Evolutionary conservation across 78 protist genomes (phyloP).

Genomic region (Goniomonas avonlea): DNA sequence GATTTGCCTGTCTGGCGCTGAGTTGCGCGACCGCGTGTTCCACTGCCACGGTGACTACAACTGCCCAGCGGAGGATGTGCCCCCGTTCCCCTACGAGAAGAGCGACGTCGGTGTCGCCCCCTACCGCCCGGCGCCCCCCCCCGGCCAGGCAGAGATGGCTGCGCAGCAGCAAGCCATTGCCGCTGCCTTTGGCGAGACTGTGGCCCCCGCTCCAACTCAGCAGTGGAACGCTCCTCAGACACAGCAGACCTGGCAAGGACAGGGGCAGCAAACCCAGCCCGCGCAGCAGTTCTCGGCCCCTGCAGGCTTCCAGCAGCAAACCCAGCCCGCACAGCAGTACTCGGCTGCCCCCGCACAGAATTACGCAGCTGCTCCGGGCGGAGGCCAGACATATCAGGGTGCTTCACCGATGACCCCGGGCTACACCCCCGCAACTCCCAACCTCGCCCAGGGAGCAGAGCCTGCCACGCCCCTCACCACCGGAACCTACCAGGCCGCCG

Average conservation of each 20-base stretch:
- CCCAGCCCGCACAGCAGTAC: neutral
- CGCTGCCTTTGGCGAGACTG: neutral
- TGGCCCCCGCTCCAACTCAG: neutral
- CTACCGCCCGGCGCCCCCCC: constrained; percentile 9
- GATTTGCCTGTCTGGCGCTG: neutral
- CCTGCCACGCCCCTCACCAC: too few species aligned
- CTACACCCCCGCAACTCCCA: too few species aligned
- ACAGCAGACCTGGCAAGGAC: neutral
- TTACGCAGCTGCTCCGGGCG: too few species aligned
- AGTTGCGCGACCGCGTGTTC: neutral
- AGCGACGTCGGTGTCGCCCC: constrained; percentile 18
- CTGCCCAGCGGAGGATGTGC: constrained; percentile 1
- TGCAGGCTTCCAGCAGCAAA: neutral
- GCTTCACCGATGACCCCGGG: too few species aligned
- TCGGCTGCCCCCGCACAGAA: neutral
- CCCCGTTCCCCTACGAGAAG: neutral
- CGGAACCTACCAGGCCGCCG: too few species aligned
- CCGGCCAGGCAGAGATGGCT: neutral
- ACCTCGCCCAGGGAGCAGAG: too few species aligned
- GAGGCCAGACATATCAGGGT: too few species aligned
- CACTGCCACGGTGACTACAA: neutral
- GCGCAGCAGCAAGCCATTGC: constrained; percentile 5
- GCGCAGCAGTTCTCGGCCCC: neutral
- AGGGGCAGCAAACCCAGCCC: constrained; percentile 3
- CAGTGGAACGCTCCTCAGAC: neutral